Conservation (phyloP, 1,284 basidiomycete genomes). For the Malassezia pachydermatis region DNA sequence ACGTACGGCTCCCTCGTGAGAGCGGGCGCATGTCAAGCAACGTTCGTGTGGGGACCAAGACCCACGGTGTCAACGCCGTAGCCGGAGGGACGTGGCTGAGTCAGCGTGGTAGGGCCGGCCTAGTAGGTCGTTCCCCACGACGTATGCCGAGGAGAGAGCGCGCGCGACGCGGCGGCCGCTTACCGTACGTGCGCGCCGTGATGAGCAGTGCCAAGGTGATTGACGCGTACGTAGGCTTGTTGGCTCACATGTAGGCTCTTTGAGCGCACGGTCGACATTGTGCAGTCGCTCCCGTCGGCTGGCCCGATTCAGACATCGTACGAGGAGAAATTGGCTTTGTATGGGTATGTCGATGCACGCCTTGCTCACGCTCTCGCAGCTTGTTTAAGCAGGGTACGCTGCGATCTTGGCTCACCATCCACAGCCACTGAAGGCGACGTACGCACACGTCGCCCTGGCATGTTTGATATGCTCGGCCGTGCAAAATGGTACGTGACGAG, state of each 20-base stretch:
- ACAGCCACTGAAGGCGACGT: slow-evolving; percentile 84
- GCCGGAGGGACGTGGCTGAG: too few species aligned
- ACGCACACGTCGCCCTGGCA: slow-evolving; percentile 64
- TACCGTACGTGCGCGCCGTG: slow-evolving; percentile 9
- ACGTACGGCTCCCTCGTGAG: too few species aligned
- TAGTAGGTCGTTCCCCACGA: too few species aligned
- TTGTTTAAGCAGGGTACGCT: slow-evolving; percentile 47
- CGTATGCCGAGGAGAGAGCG: too few species aligned
- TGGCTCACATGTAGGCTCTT: slow-evolving; percentile 58
- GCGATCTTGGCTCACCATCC: background rate
- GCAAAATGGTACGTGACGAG: slow-evolving; percentile 68
- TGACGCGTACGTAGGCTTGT: slow-evolving; percentile 27
- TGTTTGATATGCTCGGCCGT: slow-evolving; percentile 82
- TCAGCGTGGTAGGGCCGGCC: too few species aligned
- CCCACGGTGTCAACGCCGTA: too few species aligned
- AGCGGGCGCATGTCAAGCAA: too few species aligned
- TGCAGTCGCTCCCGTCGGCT: slow-evolving; percentile 76
- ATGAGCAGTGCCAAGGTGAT: slow-evolving; percentile 46
- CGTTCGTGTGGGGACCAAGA: too few species aligned
- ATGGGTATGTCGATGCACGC: slow-evolving; percentile 60
- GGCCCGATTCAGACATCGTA: slow-evolving; percentile 93
- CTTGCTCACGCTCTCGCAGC: slow-evolving; percentile 21
- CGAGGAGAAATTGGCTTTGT: slow-evolving; percentile 89
- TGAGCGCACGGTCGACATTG: slow-evolving; percentile 84
- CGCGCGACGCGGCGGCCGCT: too few species aligned